A percentile compares a stretch with the other conserved stretches of the same genome.
Conservation (phyloP, 805 yeast species). For the Kuraishia ogatae region DNA sequence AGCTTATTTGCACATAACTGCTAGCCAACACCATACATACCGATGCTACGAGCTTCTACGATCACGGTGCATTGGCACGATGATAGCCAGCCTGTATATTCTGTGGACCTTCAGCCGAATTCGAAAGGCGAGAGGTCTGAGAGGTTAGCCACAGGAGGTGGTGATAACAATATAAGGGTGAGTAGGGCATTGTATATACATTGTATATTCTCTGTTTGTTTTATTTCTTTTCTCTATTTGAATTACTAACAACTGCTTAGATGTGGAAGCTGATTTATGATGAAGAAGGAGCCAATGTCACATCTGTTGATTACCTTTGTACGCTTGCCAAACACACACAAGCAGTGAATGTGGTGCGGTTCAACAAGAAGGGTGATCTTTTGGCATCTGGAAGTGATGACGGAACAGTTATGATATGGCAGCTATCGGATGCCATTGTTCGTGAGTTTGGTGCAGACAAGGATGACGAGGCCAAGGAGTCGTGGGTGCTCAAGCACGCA, state of each 20-base stretch:
- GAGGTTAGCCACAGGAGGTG: conserved; percentile 85
- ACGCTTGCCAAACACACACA: conserved; percentile 85
- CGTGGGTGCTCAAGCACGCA: conserved; percentile 61
- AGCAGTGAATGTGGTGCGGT: conserved; percentile 88
- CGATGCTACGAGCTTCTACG: conserved; percentile 16
- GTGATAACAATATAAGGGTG: conserved; percentile 81
- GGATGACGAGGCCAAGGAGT: conserved; percentile 51
- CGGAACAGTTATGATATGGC: conserved; percentile 83
- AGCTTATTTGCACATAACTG: no score
- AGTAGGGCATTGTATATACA: no score
- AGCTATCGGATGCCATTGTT: conserved; percentile 39
- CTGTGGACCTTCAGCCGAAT: conserved; percentile 52
- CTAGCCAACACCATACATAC: neutral
- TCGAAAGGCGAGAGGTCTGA: conserved; percentile 14
- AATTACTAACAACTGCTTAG: neutral
- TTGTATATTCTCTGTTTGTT: no score
- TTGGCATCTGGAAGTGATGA: conserved; percentile 95
- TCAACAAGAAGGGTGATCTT: conserved; percentile 57
- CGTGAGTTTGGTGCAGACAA: conserved; percentile 54
- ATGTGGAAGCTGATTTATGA: conserved; percentile 22
- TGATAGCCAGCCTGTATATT: conserved; percentile 65
- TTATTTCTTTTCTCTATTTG: neutral
- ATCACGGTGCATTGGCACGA: conserved; percentile 68
- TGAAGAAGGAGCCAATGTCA: conserved; percentile 14
- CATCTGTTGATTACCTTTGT: conserved; percentile 61